Conservation (phyloP, 2,329 filamentous ascomycete species). For the Penicillium sp. region DNA sequence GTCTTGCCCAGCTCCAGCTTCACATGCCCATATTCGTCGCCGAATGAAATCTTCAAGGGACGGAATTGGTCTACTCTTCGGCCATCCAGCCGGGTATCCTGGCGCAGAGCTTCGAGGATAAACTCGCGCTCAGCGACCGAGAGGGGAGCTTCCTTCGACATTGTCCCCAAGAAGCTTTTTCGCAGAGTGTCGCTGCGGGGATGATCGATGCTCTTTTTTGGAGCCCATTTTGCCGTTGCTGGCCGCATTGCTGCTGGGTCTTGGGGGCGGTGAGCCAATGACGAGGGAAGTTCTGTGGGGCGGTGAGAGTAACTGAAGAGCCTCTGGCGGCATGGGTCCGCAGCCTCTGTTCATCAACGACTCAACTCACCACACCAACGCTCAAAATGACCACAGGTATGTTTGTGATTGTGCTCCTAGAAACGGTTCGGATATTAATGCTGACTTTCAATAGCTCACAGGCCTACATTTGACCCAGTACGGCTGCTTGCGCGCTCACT, state of each 20-base stretch:
- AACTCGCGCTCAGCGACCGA: slow-evolving; percentile 89
- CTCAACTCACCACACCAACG: not conserved
- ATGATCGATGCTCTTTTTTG: slow-evolving; percentile 16
- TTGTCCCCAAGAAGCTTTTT: slow-evolving; percentile 42
- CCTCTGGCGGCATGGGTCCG: not conserved
- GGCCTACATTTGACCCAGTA: slow-evolving; percentile 96
- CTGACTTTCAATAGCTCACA: slow-evolving; percentile 59
- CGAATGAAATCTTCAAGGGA: slow-evolving; percentile 74
- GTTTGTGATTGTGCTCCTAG: slow-evolving; percentile 1
- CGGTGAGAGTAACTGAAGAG: slow-evolving; percentile 6
- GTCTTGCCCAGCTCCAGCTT: slow-evolving; percentile 90
- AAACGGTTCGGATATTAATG: not conserved
- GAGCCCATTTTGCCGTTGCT: slow-evolving; percentile 22
- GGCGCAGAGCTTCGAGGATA: slow-evolving; percentile 75
- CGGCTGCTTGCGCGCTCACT: slow-evolving; percentile 23
- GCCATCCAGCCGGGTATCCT: slow-evolving; percentile 81
- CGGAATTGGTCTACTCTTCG: slow-evolving; percentile 80
- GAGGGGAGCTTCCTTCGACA: slow-evolving; percentile 91
- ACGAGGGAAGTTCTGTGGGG: not conserved
- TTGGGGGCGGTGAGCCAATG: slow-evolving; percentile 4
- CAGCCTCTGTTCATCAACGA: slow-evolving; percentile 1
- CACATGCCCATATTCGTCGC: slow-evolving; percentile 86
- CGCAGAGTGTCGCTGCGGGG: slow-evolving; percentile 26
- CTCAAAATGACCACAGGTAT: slow-evolving; percentile 47
- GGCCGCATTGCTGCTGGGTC: slow-evolving; percentile 12